phyloP scores from a whole-genome alignment of 2,329 filamentous ascomycete genomes.

The Verticillium alfalfae region DNA sequence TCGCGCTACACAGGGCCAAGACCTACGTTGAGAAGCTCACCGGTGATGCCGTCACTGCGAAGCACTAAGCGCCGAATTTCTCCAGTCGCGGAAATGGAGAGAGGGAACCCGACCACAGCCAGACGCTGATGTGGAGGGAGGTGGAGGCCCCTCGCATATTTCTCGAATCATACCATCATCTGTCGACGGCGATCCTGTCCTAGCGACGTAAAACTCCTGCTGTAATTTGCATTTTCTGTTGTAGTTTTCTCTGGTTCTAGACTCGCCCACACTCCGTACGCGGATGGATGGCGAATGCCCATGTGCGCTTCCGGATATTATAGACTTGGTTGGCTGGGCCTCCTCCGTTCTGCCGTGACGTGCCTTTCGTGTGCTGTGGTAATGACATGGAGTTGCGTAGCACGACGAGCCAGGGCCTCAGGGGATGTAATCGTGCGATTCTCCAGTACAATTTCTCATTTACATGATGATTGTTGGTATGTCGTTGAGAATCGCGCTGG shows the following conservation, averaged over 20 bases:
- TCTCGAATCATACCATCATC: background rate
- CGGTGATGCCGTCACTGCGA: constrained; percentile 58
- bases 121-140: background rate
- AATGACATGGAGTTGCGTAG: too few species aligned
- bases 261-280: background rate
- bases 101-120: background rate
- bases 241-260: background rate
- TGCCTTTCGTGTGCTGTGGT: background rate
- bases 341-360: background rate
- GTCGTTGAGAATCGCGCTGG: too few species aligned
- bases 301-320: background rate
- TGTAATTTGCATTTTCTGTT: background rate
- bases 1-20: constrained; percentile 47
- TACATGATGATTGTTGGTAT: too few species aligned
- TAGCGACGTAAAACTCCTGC: background rate
- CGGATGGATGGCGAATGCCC: background rate
- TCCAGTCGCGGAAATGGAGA: background rate
- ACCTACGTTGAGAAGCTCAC: constrained; percentile 62
- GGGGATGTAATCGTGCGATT: too few species aligned
- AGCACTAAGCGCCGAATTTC: constrained; percentile 47
- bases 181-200: background rate
- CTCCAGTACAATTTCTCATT: too few species aligned
- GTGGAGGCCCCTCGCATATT: background rate
- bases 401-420: too few species aligned
- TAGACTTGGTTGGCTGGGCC: background rate